phyloP scores from a whole-genome alignment of 257 asterid genomes.

The Gardenia jasminoides region DNA sequence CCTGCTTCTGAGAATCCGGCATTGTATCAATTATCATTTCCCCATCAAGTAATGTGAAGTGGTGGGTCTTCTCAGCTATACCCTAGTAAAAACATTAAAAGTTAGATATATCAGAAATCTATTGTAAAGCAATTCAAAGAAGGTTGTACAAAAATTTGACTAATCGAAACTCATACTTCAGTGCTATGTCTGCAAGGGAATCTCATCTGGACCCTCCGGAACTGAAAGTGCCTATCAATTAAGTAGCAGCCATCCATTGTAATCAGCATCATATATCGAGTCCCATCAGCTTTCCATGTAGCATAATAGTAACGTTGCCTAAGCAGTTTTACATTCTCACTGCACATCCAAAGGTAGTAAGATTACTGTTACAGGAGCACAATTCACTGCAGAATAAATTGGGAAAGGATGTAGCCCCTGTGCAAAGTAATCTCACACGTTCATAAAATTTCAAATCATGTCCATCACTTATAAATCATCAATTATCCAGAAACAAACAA shows the following conservation, averaged over 20 bases:
- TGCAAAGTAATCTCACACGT: neutral
- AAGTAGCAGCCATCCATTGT: conserved; percentile 95
- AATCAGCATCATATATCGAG: conserved; percentile 97
- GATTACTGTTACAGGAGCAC: neutral
- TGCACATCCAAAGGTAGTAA: conserved; percentile 27
- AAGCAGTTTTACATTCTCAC: conserved; percentile 86
- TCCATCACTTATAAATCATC: neutral
- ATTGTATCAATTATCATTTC: conserved; percentile 91
- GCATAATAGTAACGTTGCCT: conserved; percentile 96
- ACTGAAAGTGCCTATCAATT: conserved; percentile 80
- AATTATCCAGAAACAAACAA: neutral
- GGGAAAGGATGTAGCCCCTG: neutral
- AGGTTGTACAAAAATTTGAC: neutral
- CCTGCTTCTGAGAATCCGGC: conserved; percentile 80
- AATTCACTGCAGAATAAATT: neutral
- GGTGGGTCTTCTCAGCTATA: conserved; percentile 66
- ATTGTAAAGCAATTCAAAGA: neutral
- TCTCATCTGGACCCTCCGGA: conserved; percentile 97
- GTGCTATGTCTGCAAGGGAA: conserved; percentile 73
- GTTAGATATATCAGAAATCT: conserved; percentile 4
- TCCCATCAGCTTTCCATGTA: conserved; percentile 99
- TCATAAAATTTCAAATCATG: neutral
- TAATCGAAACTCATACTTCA: conserved; percentile 53
- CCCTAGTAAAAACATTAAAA: conserved; percentile 48
- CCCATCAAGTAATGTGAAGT: conserved; percentile 94